Evolutionary conservation across 495 filamentous ascomycete genomes (phyloP).

Genomic region (Gamarada debralockiae): DNA sequence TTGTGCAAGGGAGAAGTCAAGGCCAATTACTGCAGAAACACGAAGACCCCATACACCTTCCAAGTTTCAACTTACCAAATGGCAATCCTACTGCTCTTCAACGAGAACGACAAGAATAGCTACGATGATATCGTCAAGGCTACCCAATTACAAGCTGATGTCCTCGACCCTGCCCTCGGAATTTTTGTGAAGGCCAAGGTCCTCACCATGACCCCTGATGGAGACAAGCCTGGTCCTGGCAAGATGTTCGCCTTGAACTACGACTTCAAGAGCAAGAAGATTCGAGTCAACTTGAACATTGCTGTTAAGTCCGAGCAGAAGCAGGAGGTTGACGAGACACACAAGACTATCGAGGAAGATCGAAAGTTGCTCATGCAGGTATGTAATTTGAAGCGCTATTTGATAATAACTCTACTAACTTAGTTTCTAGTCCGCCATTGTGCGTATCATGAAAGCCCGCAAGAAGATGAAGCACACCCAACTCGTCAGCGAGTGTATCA

Average conservation of each 20-base stretch:
- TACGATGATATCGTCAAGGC: conserved; percentile 83
- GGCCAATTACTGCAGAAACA: conserved; percentile 82
- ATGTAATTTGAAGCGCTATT: conserved; percentile 34
- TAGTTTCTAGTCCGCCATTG: conserved; percentile 78
- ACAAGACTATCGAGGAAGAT: conserved; percentile 99
- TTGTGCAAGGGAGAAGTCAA: conserved; percentile 96
- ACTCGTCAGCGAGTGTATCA: conserved; percentile 90
- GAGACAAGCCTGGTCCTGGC: conserved; percentile 69
- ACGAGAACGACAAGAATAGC: conserved; percentile 77
- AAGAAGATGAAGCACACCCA: conserved; percentile 97
- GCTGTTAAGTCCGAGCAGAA: conserved; percentile 92
- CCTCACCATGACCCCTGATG: conserved; percentile 62
- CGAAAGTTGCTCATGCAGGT: conserved; percentile 95
- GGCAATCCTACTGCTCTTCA: conserved; percentile 95
- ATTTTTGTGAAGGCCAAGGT: conserved; percentile 92
- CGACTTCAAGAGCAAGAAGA: conserved; percentile 96
- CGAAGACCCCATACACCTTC: conserved; percentile 93
- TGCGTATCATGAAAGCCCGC: conserved; percentile 98
- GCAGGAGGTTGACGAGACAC: conserved; percentile 92
- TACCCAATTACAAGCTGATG: conserved; percentile 73
- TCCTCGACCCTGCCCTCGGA: conserved; percentile 76
- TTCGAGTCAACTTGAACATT: conserved; percentile 94
- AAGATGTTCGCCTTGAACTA: conserved; percentile 80
- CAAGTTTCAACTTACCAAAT: conserved; percentile 97
- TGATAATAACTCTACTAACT: conserved; percentile 25